Conservation (phyloP, 805 yeast genomes). For the Ogataea philodendri region DNA sequence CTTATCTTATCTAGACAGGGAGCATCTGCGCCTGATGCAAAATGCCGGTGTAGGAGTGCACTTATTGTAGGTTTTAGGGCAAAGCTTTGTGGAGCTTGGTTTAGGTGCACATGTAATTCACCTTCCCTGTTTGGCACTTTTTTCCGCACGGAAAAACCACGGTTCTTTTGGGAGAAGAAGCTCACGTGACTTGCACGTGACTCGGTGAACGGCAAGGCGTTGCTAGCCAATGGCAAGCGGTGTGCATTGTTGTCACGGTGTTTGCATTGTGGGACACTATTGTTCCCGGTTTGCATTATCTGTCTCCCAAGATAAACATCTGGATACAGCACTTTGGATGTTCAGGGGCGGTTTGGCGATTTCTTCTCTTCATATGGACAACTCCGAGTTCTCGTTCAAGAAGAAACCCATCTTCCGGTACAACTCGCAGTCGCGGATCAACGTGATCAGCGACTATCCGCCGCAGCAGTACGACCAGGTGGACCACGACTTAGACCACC, state of each 20-base stretch:
- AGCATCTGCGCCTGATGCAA: constrained; percentile 1
- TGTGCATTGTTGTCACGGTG: not conserved
- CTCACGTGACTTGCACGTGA: constrained; percentile 2
- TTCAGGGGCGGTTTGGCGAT: no score
- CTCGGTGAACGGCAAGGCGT: no score
- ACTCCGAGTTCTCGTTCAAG: constrained; percentile 29
- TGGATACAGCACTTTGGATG: no score
- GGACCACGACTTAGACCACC: constrained; percentile 32
- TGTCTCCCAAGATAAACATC: constrained; percentile 2
- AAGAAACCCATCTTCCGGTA: constrained; percentile 28
- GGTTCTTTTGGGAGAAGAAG: no score
- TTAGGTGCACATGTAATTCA: constrained; percentile 6
- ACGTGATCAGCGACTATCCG: constrained; percentile 30
- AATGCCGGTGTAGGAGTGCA: constrained; percentile 1
- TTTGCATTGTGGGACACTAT: constrained; percentile 1
- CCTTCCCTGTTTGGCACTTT: constrained; percentile 5
- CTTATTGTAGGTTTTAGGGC: constrained; percentile 6
- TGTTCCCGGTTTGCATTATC: constrained; percentile 1
- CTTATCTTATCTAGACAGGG: constrained; percentile 8
- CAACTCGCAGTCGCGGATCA: constrained; percentile 28
- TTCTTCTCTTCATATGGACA: constrained; percentile 5
- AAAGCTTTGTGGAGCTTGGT: not conserved
- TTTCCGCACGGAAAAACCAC: constrained; percentile 4
- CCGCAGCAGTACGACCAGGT: constrained; percentile 32
- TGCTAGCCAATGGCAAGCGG: not conserved